phyloP scores from a whole-genome alignment of 2,329 filamentous ascomycete genomes.

The Neonectria punicea region DNA sequence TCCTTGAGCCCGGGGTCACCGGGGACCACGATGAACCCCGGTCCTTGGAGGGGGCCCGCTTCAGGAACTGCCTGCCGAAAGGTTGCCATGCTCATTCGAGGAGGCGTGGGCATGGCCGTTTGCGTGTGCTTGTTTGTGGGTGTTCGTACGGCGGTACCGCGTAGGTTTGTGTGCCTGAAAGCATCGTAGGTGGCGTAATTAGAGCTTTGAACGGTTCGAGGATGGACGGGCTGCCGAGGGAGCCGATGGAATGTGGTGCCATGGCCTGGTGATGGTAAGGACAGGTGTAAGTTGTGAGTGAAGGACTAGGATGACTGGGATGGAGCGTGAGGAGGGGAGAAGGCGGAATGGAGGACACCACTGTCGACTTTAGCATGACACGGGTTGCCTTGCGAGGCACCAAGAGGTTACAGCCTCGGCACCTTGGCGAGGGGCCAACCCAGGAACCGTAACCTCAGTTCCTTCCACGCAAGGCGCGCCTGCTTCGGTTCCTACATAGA shows the following conservation, averaged over 20 bases:
- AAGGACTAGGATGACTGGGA: neutral
- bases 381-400: neutral
- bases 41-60: constrained; percentile 17
- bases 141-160: neutral
- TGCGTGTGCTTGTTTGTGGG: neutral
- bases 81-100: neutral
- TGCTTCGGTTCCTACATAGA: neutral
- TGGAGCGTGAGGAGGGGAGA: neutral
- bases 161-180: constrained; percentile 4
- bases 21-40: constrained; percentile 10
- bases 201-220: neutral
- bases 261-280: neutral
- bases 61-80: constrained; percentile 13
- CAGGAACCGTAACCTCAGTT: neutral
- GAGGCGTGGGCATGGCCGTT: neutral
- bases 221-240: neutral
- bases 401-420: neutral
- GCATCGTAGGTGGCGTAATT: neutral
- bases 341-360: neutral
- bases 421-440: neutral
- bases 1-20: constrained; percentile 12
- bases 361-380: neutral
- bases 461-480: neutral
- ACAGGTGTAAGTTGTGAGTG: neutral
- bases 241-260: neutral